A percentile compares a stretch with the other conserved stretches of the same genome.
Conservation (phyloP, 768 basidiomycete species). For the Cystofilobasidium bisporidii region DNA sequence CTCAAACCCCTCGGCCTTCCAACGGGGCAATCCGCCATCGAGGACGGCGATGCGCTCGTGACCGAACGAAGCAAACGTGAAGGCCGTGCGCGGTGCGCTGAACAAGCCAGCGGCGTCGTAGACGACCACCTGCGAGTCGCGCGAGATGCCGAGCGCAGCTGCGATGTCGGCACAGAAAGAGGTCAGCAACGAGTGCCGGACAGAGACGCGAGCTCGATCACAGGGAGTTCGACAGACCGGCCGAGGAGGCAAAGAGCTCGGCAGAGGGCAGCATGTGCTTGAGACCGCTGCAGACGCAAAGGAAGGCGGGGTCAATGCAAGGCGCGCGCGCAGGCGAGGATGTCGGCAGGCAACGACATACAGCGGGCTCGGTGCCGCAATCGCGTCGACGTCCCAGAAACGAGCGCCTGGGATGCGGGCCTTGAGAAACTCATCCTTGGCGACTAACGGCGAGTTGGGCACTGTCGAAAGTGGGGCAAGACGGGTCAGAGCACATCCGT, state of each 20-base stretch:
- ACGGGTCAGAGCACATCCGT: no score
- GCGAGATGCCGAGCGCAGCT: constrained; percentile 1
- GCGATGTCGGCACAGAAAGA: no score
- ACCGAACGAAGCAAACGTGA: constrained; percentile 87
- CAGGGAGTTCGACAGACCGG: no score
- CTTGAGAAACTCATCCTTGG: constrained; percentile 16
- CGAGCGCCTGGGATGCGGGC: constrained; percentile 60
- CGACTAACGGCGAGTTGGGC: constrained; percentile 18
- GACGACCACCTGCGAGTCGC: constrained; percentile 64
- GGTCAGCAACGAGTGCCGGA: no score
- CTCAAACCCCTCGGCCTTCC: constrained; percentile 26
- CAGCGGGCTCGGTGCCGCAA: constrained; percentile 37
- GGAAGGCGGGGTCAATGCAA: constrained; percentile 37
- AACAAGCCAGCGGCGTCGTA: constrained; percentile 89
- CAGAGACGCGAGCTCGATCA: no score
- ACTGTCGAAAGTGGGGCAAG: not conserved
- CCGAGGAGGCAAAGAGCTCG: constrained; percentile 63
- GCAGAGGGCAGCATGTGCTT: constrained; percentile 87
- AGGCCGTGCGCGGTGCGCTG: constrained; percentile 81
- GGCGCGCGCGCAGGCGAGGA: not conserved
- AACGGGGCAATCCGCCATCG: constrained; percentile 77
- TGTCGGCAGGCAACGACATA: not conserved
- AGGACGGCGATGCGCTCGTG: constrained; percentile 77
- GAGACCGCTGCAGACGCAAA: constrained; percentile 49
- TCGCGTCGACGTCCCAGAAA: constrained; percentile 70